Evolutionary conservation across 2,329 filamentous ascomycete genomes (phyloP), one percentile per base, ranked within the genome.

Genomic region (Fusarium praegraminearum): DNA sequence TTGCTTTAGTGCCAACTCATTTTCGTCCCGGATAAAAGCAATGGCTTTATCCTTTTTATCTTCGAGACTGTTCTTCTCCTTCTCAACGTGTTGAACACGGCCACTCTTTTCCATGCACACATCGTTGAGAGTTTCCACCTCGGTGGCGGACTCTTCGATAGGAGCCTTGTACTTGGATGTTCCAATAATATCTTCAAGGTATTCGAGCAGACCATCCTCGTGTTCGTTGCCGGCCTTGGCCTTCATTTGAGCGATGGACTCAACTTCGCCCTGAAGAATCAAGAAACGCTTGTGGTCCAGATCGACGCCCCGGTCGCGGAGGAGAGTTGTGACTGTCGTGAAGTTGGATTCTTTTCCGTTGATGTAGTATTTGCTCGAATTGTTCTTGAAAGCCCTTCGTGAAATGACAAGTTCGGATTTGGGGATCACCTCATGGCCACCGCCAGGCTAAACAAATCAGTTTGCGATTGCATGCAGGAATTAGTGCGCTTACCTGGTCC

Each of bases 181-280:
- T 67, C 97, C 96, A 74, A 99, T 98, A 66, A 99, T 99, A 76
- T 99, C 96, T 79, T 99, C 96, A 0, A 99, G 88, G 70, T 99
- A 99, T 79, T 99, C 96, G 20, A 99, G 85, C 5, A 99, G 87
- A 15, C 96, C 96, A 75, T 99, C 96, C 65, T 99, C 96, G 76
- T 98, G 95, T 78, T 99, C 96, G 73, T 93, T 95, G 43, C 87
- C 90, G 6, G 97, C 96, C 80, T 99, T 99, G 20, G 97, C 87
- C 81, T 99, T 99, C 96, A 99, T 99, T 80, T 98, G 96, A 9
- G 96, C 95, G 77, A 99, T 99, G 0, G 95, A 98, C 79, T 99
- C 96, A 62, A 99, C 96, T 79, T 99, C 96, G 76, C 96, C 96
- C 80, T 99, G 96, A 13, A 99, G 83, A 76, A 99, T 99, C 56